Conservation (phyloP, 1,284 basidiomycete genomes). For the Malassezia dermatis region DNA sequence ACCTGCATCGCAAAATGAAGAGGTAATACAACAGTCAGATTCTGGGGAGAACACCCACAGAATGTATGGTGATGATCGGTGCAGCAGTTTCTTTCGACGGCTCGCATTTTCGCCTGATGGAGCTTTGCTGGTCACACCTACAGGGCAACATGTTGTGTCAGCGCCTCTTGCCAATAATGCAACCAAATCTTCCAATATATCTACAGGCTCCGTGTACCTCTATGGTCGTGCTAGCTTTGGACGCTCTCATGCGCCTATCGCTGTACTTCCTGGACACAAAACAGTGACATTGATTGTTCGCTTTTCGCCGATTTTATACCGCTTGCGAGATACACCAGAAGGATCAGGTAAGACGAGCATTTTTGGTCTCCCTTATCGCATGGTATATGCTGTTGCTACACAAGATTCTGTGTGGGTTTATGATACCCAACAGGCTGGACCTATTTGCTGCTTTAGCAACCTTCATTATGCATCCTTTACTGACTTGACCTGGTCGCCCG, state of each 20-base stretch:
- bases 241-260: slow-evolving; percentile 64
- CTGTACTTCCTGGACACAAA: slow-evolving; percentile 89
- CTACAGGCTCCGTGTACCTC: slow-evolving; percentile 69
- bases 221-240: slow-evolving; percentile 83
- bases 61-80: slow-evolving; percentile 89
- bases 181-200: slow-evolving; percentile 29
- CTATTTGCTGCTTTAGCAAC: slow-evolving; percentile 83
- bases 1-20: neutral
- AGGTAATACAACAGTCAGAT: slow-evolving; percentile 12
- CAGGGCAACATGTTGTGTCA: slow-evolving; percentile 64
- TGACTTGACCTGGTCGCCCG: slow-evolving; percentile 90
- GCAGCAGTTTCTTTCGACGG: slow-evolving; percentile 88
- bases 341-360: slow-evolving; percentile 51
- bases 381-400: slow-evolving; percentile 90
- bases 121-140: slow-evolving; percentile 79
- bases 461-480: slow-evolving; percentile 97
- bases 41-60: slow-evolving; percentile 15
- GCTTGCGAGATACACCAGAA: slow-evolving; percentile 57
- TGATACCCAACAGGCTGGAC: slow-evolving; percentile 89
- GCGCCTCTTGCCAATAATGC: slow-evolving; percentile 20
- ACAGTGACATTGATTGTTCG: slow-evolving; percentile 84
- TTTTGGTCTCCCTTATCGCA: slow-evolving; percentile 81
- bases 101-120: slow-evolving; percentile 91
- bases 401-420: slow-evolving; percentile 92
- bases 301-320: slow-evolving; percentile 87